These are phyloP conservation scores for Crithidia thermophila DNA, from an alignment of 208 protist genomes.

Conservation along the genomic window DNA sequence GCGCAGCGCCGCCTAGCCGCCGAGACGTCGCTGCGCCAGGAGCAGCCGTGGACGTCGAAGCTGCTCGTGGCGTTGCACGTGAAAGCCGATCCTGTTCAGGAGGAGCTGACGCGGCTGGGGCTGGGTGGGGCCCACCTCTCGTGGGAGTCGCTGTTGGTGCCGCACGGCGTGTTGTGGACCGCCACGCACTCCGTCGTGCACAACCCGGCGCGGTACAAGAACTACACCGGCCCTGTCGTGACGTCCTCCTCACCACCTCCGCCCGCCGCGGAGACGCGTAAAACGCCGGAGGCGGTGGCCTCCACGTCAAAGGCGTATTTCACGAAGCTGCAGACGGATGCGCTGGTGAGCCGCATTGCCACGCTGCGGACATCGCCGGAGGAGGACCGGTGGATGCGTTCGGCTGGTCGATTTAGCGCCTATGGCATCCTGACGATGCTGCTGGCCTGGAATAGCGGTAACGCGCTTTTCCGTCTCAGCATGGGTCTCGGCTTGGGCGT, in stretches of 20 bases:
- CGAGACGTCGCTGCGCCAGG: constrained; percentile 17
- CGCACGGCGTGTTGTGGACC: constrained; percentile 42
- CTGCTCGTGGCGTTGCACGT: constrained; percentile 19
- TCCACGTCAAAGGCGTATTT: constrained; percentile 20
- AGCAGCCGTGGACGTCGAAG: constrained; percentile 19
- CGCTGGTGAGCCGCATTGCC: constrained; percentile 58
- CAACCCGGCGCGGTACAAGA: constrained; percentile 35
- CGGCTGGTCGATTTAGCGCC: constrained; percentile 46
- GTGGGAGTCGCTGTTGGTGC: constrained; percentile 37
- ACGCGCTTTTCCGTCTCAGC: constrained; percentile 48
- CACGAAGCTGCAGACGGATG: constrained; percentile 68
- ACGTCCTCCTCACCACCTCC: neutral
- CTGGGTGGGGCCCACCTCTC: constrained; percentile 24
- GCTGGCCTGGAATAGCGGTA: constrained; percentile 74
- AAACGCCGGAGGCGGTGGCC: neutral
- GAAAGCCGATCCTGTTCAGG: constrained; percentile 21
- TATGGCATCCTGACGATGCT: constrained; percentile 72
- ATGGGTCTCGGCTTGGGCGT: constrained; percentile 80
- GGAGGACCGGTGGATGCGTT: constrained; percentile 70
- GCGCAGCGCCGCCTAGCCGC: constrained; percentile 21
- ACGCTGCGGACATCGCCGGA: constrained; percentile 43
- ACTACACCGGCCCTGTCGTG: constrained; percentile 27
- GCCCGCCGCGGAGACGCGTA: neutral
- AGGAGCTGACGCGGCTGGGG: constrained; percentile 31
- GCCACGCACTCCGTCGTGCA: constrained; percentile 34